Evolutionary conservation across 331 rosid genomes (phyloP).

Genomic region (Malus hybrid): DNA sequence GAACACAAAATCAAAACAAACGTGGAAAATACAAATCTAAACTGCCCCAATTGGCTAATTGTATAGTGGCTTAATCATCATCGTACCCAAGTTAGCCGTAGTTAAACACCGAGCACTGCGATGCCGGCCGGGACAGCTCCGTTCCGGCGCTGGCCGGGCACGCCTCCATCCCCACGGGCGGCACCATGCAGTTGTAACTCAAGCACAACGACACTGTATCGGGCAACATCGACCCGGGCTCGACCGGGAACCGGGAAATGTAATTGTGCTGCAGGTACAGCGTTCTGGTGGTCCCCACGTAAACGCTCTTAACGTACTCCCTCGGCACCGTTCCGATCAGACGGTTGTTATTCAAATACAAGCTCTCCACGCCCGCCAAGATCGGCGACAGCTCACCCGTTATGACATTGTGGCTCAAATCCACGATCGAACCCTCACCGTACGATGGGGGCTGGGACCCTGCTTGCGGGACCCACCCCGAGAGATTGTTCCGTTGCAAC

Average conservation of each 20-base stretch:
- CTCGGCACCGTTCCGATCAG: slow-evolving; percentile 47
- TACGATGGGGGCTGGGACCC: slow-evolving; percentile 19
- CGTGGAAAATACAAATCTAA: not conserved
- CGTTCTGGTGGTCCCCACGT: slow-evolving; percentile 50
- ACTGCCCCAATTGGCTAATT: not conserved
- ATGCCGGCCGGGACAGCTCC: slow-evolving; percentile 41
- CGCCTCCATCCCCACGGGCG: slow-evolving; percentile 27
- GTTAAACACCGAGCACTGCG: slow-evolving; percentile 42
- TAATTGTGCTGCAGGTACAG: slow-evolving; percentile 66
- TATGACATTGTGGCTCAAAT: slow-evolving; percentile 54
- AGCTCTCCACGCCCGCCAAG: slow-evolving; percentile 48
- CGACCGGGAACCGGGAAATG: slow-evolving; percentile 31
- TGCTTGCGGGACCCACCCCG: slow-evolving; percentile 39
- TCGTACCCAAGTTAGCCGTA: not conserved
- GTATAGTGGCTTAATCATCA: too few relatives aligned
- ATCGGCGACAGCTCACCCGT: slow-evolving; percentile 40
- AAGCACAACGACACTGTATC: slow-evolving; percentile 59
- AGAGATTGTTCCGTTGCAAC: slow-evolving; percentile 61
- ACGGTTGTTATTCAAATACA: slow-evolving; percentile 64
- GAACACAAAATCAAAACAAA: not conserved
- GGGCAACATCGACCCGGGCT: slow-evolving; percentile 30
- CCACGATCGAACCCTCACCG: slow-evolving; percentile 51
- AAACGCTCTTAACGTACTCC: slow-evolving; percentile 50
- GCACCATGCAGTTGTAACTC: slow-evolving; percentile 62
- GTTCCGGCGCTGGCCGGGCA: slow-evolving; percentile 58